phyloP scores from a whole-genome alignment of 2,329 filamentous ascomycete species.

The Alternaria arborescens region DNA sequence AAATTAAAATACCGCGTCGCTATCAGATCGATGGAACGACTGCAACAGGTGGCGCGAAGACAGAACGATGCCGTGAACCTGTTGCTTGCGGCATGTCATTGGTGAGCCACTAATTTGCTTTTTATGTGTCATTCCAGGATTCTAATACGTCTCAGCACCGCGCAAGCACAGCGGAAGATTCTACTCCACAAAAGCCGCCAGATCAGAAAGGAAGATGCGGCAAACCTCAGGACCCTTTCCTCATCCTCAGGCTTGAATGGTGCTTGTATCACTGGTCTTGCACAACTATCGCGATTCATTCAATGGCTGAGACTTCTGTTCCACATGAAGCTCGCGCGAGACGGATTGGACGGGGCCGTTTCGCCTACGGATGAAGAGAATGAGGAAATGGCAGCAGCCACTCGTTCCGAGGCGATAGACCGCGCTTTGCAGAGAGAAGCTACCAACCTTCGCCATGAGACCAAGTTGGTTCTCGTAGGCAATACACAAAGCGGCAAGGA shows the following conservation, averaged over 20 bases:
- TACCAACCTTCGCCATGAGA: constrained; percentile 42
- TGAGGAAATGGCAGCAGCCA: constrained; percentile 41
- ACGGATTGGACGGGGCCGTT: constrained; percentile 23
- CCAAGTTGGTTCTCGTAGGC: constrained; percentile 46
- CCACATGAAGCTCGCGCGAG: constrained; percentile 36
- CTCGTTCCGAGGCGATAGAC: constrained; percentile 48
- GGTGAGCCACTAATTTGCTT: constrained; percentile 23
- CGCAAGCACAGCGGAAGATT: constrained; percentile 50
- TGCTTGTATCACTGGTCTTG: constrained; percentile 38
- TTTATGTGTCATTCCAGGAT: background rate
- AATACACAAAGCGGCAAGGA: constrained; percentile 43
- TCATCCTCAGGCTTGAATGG: constrained; percentile 42
- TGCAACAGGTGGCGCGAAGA: constrained; percentile 42
- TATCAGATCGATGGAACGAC: constrained; percentile 42
- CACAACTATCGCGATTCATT: constrained; percentile 43
- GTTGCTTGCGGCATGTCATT: constrained; percentile 44
- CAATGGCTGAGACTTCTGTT: constrained; percentile 46
- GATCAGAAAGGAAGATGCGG: constrained; percentile 45
- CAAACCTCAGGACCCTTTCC: constrained; percentile 39
- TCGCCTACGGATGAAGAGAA: constrained; percentile 43
- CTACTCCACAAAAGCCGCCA: constrained; percentile 48
- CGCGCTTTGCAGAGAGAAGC: constrained; percentile 46
- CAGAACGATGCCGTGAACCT: constrained; percentile 47
- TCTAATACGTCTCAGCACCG: constrained; percentile 41
- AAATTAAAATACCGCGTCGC: constrained; percentile 44